phyloP scores from a whole-genome alignment of 345 rosid species.

The Anastatica hierochuntica region DNA sequence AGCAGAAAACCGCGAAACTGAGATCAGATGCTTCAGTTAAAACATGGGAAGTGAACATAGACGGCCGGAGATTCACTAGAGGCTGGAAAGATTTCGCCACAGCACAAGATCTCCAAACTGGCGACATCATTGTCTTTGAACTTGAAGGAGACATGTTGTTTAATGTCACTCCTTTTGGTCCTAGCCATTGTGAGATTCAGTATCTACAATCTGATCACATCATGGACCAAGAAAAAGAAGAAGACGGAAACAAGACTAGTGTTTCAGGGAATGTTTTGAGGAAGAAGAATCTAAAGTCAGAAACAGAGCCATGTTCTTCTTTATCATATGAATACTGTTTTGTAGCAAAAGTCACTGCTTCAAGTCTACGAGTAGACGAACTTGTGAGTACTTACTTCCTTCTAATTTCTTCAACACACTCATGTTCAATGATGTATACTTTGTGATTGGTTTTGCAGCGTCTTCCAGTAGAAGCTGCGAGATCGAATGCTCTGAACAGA shows the following conservation, averaged over 20 bases:
- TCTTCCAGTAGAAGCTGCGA: neutral
- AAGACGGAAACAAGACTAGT: neutral
- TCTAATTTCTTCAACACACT: neutral
- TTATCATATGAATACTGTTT: conserved; percentile 6
- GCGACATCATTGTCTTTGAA: conserved; percentile 17
- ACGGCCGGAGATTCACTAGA: conserved; percentile 7
- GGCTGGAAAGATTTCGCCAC: conserved; percentile 20
- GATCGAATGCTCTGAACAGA: conserved; percentile 2
- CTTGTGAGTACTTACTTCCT: conserved; percentile 11
- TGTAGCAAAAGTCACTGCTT: conserved; percentile 12
- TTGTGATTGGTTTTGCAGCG: no score
- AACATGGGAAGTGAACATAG: conserved; percentile 8
- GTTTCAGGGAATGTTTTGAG: no score
- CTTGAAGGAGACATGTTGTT: conserved; percentile 18
- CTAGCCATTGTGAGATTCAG: conserved; percentile 15
- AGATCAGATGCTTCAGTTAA: conserved; percentile 3
- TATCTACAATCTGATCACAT: neutral
- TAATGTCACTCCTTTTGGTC: conserved; percentile 10
- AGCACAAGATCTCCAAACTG: conserved; percentile 10
- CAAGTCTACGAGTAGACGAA: neutral
- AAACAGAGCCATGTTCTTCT: neutral
- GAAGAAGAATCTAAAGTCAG: no score
- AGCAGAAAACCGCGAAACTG: neutral
- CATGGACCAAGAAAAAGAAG: neutral
- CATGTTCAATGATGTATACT: conserved; percentile 5